A percentile compares a stretch with the other conserved stretches of the same genome.
These are phyloP conservation scores for Pseudoscleropodium purum DNA, from an alignment of 225 moss, liverwort and hornwort species.

Conservation along the genomic window DNA sequence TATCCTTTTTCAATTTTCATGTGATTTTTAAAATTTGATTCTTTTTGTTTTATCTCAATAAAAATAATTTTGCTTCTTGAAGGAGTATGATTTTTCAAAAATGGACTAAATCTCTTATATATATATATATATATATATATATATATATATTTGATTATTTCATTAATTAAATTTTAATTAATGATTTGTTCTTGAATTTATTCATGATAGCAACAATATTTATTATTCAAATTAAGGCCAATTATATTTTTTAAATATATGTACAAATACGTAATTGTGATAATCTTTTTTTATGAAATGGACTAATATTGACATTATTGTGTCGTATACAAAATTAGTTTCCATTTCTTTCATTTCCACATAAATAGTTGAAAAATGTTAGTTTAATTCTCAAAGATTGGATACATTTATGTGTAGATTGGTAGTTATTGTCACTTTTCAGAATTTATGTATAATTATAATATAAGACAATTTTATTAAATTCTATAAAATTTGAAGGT, in stretches of 20 bases:
- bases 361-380: no score
- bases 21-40: background rate
- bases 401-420: no score
- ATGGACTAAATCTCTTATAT: no score
- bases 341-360: background rate
- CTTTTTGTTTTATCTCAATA: no score
- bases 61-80: background rate
- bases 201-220: background rate
- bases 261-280: background rate
- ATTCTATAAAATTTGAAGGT: background rate
- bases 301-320: background rate
- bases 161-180: background rate
- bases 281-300: background rate
- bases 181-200: background rate
- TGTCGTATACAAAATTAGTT: background rate
- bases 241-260: background rate
- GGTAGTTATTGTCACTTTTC: no score
- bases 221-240: background rate
- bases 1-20: background rate
- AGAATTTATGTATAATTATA: background rate
- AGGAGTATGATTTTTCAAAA: no score
- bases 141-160: no score
- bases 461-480: background rate
- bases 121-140: rapidly evolving
- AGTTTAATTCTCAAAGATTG: background rate